A percentile compares a stretch with the other conserved stretches of the same genome.
Evolutionary conservation across 2,329 filamentous ascomycete species (phyloP).

Genomic region (Nothopassalora personata): DNA sequence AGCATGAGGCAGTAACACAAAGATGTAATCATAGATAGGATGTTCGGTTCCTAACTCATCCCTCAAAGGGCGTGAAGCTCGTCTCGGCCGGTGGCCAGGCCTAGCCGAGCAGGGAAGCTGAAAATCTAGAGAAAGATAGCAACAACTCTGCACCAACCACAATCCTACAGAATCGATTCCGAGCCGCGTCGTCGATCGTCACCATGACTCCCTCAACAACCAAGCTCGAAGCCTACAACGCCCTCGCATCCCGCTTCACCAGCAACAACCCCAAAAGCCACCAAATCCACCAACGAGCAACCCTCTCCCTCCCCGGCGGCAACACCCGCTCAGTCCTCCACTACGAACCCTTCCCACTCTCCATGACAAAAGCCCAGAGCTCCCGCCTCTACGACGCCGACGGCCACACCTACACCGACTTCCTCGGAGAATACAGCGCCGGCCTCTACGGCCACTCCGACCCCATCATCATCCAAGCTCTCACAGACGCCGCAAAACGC

Average conservation of each 20-base stretch:
- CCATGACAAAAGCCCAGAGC: slow-evolving; percentile 28
- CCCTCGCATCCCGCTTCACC: slow-evolving; percentile 2
- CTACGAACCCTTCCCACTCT: slow-evolving; percentile 36
- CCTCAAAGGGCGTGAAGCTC: neutral
- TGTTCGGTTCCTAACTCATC: neutral
- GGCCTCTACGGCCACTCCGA: slow-evolving; percentile 63
- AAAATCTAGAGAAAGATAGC: neutral
- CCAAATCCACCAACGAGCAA: slow-evolving; percentile 28
- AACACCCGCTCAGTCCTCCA: slow-evolving; percentile 37
- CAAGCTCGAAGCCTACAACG: slow-evolving; percentile 4
- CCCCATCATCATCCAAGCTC: slow-evolving; percentile 47
- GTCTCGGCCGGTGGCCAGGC: neutral
- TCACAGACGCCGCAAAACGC: slow-evolving; percentile 43
- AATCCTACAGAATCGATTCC: neutral
- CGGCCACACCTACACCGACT: slow-evolving; percentile 48
- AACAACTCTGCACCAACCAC: neutral
- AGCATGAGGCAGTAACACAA: neutral
- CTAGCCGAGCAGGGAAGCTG: neutral
- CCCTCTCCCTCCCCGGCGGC: slow-evolving; percentile 33
- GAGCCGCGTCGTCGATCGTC: neutral
- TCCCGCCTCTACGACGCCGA: slow-evolving; percentile 31
- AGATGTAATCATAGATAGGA: neutral
- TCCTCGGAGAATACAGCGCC: slow-evolving; percentile 60
- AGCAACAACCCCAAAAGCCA: slow-evolving; percentile 11
- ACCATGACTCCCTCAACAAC: neutral